These are phyloP conservation scores for Debaryomyces udenii DNA, from an alignment of 1,139 yeast genomes.

Conservation along the genomic window DNA sequence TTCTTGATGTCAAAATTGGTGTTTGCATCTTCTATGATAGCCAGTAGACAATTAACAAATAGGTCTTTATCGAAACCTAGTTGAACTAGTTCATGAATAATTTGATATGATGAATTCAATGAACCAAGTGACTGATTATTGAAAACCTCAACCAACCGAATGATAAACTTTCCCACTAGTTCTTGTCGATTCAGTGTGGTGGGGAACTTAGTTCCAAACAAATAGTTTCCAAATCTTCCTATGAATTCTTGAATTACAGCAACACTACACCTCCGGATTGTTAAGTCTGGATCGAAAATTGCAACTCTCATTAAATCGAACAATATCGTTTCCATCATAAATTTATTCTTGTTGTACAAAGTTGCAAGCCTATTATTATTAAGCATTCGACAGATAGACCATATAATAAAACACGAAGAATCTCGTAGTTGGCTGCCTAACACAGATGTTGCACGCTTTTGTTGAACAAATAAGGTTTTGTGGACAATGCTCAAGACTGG, in stretches of 20 bases:
- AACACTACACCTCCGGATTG: slow-evolving; percentile 77
- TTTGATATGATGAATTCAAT: slow-evolving; percentile 27
- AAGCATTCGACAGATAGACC: slow-evolving; percentile 41
- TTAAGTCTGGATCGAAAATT: slow-evolving; percentile 72
- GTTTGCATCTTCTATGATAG: slow-evolving; percentile 26
- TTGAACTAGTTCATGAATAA: slow-evolving; percentile 27
- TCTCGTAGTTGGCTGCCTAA: slow-evolving; percentile 77
- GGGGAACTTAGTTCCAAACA: slow-evolving; percentile 22
- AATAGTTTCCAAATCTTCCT: slow-evolving; percentile 64
- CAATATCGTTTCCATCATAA: slow-evolving; percentile 30
- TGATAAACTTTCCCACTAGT: slow-evolving; percentile 36
- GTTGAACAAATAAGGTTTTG: slow-evolving; percentile 56
- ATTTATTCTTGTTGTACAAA: slow-evolving; percentile 12
- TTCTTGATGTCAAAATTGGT: slow-evolving; percentile 43
- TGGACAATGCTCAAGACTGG: slow-evolving; percentile 35
- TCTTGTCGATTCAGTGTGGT: slow-evolving; percentile 7
- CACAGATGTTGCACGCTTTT: slow-evolving; percentile 48
- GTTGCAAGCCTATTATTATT: slow-evolving; percentile 15
- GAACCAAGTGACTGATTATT: slow-evolving; percentile 20
- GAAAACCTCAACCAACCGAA: slow-evolving; percentile 61
- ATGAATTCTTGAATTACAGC: slow-evolving; percentile 87
- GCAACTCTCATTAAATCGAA: slow-evolving; percentile 53
- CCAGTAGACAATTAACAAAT: slow-evolving; percentile 32
- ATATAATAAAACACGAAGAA: slow-evolving; percentile 73
- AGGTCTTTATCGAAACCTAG: slow-evolving; percentile 30